These are phyloP conservation scores for Starmerella vaccinii DNA, from an alignment of 805 yeast species.

Conservation along the genomic window DNA sequence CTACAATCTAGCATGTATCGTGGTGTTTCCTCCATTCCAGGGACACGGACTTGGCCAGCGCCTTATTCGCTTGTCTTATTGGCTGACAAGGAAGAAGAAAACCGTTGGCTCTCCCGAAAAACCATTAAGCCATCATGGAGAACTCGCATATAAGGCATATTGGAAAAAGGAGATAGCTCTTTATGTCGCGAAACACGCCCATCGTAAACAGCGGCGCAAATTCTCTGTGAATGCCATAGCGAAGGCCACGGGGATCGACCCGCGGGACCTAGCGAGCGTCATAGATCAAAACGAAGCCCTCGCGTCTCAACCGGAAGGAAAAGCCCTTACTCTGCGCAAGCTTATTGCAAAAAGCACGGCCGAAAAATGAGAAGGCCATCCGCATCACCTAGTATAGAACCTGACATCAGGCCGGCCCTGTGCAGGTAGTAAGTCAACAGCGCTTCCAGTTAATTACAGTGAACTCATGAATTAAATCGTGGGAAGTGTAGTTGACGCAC, in stretches of 20 bases:
- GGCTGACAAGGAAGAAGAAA: conserved; percentile 53
- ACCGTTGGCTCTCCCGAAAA: conserved; percentile 78
- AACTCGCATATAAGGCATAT: conserved; percentile 55
- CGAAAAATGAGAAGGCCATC: background rate
- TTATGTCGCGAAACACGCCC: background rate
- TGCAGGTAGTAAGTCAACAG: no score
- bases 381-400: background rate
- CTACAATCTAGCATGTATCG: conserved; percentile 82
- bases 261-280: conserved; percentile 30
- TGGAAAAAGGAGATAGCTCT: conserved; percentile 54
- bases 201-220: background rate
- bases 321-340: background rate
- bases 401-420: background rate
- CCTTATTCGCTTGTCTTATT: conserved; percentile 74
- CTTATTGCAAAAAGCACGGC: background rate
- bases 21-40: conserved; percentile 89
- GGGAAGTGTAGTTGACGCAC: no score
- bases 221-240: conserved; percentile 27
- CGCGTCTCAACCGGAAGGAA: background rate
- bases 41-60: conserved; percentile 65
- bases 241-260: conserved; percentile 30
- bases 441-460: no score
- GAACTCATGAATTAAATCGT: no score
- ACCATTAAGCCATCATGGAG: conserved; percentile 79
- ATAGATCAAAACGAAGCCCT: conserved; percentile 28